A percentile compares a stretch with the other conserved stretches of the same genome.
phyloP scores from a whole-genome alignment of 371 early-diverging fungal species.

The Mortierella sp. region DNA sequence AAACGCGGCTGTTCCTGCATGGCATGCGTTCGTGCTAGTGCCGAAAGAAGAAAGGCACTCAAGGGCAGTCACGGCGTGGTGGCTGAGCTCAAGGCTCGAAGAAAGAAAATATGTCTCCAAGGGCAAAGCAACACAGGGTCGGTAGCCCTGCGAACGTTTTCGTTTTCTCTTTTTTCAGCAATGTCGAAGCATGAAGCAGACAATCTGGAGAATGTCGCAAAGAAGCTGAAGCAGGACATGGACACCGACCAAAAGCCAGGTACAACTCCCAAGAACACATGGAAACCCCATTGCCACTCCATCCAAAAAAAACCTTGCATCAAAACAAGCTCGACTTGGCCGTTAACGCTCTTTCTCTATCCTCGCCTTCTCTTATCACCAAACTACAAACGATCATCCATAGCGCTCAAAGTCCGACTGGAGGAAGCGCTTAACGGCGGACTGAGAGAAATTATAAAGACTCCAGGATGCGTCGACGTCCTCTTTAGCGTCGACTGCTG shows the following conservation, averaged over 20 bases:
- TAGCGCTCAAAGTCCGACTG: conserved; percentile 30
- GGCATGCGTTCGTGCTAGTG: too few species aligned
- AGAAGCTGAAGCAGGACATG: conserved; percentile 30
- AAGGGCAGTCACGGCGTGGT: conserved; percentile 1
- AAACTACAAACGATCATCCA: not conserved
- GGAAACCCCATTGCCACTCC: not conserved
- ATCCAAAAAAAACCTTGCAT: not conserved
- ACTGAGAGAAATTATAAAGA: not conserved
- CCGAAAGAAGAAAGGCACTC: not conserved
- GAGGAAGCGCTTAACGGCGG: conserved; percentile 15
- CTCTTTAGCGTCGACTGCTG: conserved; percentile 36
- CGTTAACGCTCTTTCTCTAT: not conserved
- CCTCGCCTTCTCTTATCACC: not conserved
- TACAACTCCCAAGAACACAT: not conserved
- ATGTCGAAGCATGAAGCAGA: conserved; percentile 39
- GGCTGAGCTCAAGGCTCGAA: not conserved
- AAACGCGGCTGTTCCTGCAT: too few species aligned
- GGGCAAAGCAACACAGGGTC: not conserved
- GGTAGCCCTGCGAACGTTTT: not conserved
- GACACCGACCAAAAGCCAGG: conserved; percentile 9
- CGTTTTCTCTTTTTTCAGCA: not conserved
- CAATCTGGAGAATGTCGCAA: conserved; percentile 20
- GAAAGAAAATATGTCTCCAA: not conserved
- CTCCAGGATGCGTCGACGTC: conserved; percentile 20
- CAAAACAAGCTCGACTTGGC: not conserved